Evolutionary conservation across 2,329 filamentous ascomycete species (phyloP).

Genomic region (Ascochyta clinopodiicola): DNA sequence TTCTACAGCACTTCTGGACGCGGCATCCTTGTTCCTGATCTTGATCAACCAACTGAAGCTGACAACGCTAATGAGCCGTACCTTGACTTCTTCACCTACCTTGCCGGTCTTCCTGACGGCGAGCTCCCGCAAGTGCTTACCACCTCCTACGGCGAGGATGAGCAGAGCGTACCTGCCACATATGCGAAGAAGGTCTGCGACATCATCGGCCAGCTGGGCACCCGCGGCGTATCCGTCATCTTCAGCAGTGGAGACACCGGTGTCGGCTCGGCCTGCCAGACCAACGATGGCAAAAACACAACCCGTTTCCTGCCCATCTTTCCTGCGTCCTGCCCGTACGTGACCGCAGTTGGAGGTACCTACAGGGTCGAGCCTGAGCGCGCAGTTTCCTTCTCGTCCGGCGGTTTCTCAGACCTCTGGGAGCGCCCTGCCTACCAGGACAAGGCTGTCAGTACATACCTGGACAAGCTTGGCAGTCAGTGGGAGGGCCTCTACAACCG

Average conservation of each 20-base stretch:
- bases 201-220: slow-evolving; percentile 49
- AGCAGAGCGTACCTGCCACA: slow-evolving; percentile 47
- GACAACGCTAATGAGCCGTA: slow-evolving; percentile 58
- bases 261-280: slow-evolving; percentile 52
- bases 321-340: slow-evolving; percentile 56
- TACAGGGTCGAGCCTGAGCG: slow-evolving; percentile 49
- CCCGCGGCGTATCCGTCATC: slow-evolving; percentile 50
- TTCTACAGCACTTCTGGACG: slow-evolving; percentile 58
- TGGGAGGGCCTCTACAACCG: slow-evolving; percentile 54
- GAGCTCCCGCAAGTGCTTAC: slow-evolving; percentile 48
- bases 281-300: slow-evolving; percentile 54
- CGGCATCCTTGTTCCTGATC: slow-evolving; percentile 55
- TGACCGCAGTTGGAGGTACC: slow-evolving; percentile 56
- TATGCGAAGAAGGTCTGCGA: slow-evolving; percentile 50
- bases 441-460: slow-evolving; percentile 48
- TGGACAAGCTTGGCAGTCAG: slow-evolving; percentile 47
- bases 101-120: slow-evolving; percentile 39
- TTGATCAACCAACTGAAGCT: slow-evolving; percentile 52
- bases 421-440: slow-evolving; percentile 52
- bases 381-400: slow-evolving; percentile 50
- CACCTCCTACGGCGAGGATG: slow-evolving; percentile 51
- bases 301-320: slow-evolving; percentile 55
- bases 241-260: slow-evolving; percentile 51
- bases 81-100: slow-evolving; percentile 49
- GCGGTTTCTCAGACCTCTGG: slow-evolving; percentile 56